These are phyloP conservation scores for Pseudogymnoascus sp. DNA, from an alignment of 2,329 filamentous ascomycete genomes.

Conservation along the genomic window DNA sequence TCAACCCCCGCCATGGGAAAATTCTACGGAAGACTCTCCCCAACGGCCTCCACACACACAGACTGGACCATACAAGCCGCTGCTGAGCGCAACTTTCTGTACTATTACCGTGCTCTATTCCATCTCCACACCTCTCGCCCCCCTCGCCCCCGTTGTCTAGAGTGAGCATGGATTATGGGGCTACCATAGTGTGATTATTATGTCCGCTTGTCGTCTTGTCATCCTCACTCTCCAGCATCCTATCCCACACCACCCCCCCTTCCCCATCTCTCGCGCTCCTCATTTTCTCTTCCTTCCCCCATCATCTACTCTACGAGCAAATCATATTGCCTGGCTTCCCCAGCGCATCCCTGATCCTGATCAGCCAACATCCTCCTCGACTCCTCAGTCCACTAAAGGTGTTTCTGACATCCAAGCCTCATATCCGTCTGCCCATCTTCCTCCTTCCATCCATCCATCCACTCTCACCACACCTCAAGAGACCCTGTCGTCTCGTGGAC, in stretches of 20 bases:
- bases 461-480: not conserved
- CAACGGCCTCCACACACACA: conserved; percentile 8
- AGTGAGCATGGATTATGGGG: not conserved
- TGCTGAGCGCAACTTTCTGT: not conserved
- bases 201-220: not conserved
- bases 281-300: not conserved
- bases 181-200: conserved; percentile 6
- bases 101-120: not conserved
- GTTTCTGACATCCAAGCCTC: not conserved
- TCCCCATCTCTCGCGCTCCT: not conserved
- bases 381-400: not conserved
- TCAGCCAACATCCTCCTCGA: not conserved
- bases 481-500: conserved; percentile 7
- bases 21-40: not conserved
- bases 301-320: conserved; percentile 7
- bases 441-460: conserved; percentile 1
- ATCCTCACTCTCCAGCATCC: not conserved
- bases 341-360: not conserved
- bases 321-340: not conserved
- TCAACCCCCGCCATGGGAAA: not conserved
- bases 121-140: not conserved
- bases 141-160: not conserved
- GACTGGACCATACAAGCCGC: not conserved
- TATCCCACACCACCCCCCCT: not conserved
- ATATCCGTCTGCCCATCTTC: not conserved